Conservation (phyloP, 768 basidiomycete genomes). For the Amanita thiersii region DNA sequence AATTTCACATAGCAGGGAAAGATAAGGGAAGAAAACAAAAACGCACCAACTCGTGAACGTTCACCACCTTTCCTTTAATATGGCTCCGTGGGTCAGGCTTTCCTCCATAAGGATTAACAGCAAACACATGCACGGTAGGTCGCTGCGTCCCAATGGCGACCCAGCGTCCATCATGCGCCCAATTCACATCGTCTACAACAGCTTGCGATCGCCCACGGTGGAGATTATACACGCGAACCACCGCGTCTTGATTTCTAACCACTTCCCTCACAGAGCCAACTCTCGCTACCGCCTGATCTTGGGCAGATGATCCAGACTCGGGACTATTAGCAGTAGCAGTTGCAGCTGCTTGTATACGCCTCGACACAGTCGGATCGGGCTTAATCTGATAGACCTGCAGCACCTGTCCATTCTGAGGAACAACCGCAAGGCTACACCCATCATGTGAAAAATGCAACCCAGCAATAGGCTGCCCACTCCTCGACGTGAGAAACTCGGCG, state of each 20-base stretch:
- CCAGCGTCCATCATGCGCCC: constrained; percentile 58
- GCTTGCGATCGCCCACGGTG: constrained; percentile 66
- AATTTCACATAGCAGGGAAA: not conserved
- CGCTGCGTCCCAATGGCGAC: constrained; percentile 58
- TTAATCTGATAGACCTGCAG: constrained; percentile 37
- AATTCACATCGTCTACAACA: constrained; percentile 45
- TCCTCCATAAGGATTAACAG: constrained; percentile 72
- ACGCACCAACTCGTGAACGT: constrained; percentile 41
- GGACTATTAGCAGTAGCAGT: not conserved
- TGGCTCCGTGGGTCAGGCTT: constrained; percentile 55
- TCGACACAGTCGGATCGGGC: constrained; percentile 14
- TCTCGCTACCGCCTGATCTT: not conserved
- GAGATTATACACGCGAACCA: constrained; percentile 60
- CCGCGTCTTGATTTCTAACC: constrained; percentile 12
- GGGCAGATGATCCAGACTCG: constrained; percentile 1
- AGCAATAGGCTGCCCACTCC: constrained; percentile 39
- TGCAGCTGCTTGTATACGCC: not conserved
- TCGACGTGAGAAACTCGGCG: constrained; percentile 40
- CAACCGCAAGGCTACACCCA: constrained; percentile 43
- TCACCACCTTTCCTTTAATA: constrained; percentile 47
- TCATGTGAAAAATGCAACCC: constrained; percentile 43
- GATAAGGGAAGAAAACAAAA: constrained; percentile 3
- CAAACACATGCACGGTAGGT: constrained; percentile 64
- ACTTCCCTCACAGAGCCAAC: constrained; percentile 3
- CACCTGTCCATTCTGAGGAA: constrained; percentile 47